Conservation (phyloP, 306 rosid genomes). For the Phaseolus lunatus region DNA sequence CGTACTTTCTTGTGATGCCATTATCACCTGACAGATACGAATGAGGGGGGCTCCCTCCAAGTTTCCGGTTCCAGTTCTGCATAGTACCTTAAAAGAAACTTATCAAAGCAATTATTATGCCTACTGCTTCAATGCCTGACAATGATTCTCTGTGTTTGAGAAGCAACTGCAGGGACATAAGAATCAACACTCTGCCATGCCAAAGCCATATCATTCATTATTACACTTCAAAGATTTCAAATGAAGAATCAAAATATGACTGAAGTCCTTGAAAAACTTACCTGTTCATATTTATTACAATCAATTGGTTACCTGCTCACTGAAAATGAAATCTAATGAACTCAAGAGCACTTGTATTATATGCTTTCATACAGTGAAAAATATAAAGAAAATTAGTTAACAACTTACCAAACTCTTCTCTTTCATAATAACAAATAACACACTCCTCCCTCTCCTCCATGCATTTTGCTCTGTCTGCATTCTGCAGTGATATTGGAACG, state of each 20-base stretch:
- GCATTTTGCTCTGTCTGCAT: neutral
- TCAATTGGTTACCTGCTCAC: neutral
- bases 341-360: neutral
- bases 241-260: neutral
- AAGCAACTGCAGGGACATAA: neutral
- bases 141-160: neutral
- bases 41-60: neutral
- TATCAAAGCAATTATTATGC: neutral
- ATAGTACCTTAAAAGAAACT: neutral
- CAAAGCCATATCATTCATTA: neutral
- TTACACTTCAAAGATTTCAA: neutral
- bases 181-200: neutral
- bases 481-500: slow-evolving; percentile 9
- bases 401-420: neutral
- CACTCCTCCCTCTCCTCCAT: neutral
- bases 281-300: neutral
- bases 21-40: neutral
- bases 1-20: neutral
- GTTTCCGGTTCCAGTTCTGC: neutral
- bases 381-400: neutral
- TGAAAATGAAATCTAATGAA: neutral
- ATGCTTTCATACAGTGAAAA: neutral
- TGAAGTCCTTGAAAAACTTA: neutral
- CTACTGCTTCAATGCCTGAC: neutral
- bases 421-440: neutral